Conservation (phyloP, 352 stramenopile species). For the Phytophthora tentaculata region DNA sequence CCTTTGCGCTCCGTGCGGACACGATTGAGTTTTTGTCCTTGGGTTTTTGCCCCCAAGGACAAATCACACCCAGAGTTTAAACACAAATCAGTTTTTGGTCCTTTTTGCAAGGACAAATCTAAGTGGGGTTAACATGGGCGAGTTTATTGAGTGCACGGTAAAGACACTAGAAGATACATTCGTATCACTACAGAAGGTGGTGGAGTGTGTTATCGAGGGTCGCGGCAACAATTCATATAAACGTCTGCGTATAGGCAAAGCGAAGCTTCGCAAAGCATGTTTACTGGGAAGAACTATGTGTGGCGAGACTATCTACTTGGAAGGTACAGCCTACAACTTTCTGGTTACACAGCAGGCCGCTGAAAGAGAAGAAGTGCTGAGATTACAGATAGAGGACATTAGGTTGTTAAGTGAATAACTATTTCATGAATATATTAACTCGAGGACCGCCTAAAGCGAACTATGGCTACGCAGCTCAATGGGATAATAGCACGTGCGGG, state of each 20-base stretch:
- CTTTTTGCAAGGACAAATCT: too few species aligned
- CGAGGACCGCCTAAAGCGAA: too few species aligned
- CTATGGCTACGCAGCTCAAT: too few species aligned
- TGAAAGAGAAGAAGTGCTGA: neutral
- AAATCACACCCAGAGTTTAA: too few species aligned
- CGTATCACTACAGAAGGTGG: neutral
- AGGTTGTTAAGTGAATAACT: neutral
- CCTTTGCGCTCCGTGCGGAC: too few species aligned
- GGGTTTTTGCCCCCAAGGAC: too few species aligned
- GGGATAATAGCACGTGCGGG: neutral
- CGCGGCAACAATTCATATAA: neutral
- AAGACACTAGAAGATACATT: neutral
- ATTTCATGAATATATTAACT: too few species aligned
- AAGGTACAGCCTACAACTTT: neutral
- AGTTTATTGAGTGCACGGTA: too few species aligned
- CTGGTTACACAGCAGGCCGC: neutral
- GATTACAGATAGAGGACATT: neutral
- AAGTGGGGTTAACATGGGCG: too few species aligned
- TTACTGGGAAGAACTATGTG: neutral
- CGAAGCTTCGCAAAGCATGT: neutral
- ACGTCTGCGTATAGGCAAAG: neutral
- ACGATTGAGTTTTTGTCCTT: too few species aligned
- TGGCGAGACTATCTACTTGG: neutral
- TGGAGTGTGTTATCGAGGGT: neutral
- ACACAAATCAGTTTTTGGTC: too few species aligned